Evolutionary conservation across 2,329 filamentous ascomycete species (phyloP), one percentile per base, ranked within the genome.

Genomic region (Cytospora paraplurivora): DNA sequence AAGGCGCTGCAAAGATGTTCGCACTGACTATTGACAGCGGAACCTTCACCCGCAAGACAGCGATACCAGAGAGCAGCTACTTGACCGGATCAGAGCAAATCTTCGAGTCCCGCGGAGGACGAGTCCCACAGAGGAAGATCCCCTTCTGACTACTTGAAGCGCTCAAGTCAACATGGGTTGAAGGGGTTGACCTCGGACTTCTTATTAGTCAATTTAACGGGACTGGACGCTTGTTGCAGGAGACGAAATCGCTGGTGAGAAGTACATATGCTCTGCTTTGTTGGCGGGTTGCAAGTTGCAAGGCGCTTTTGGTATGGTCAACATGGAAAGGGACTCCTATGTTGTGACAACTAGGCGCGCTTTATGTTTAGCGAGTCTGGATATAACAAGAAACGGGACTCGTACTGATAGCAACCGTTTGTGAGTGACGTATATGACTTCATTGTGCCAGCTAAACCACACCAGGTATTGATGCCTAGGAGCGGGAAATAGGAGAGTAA

Each of bases 11-110:
- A 17, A 60, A 44, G 12, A 33, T 55, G 54, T 17, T 55, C 50
- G 19, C 7, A 41, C 54, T 67, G 58, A 56, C 37, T 3, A 15
- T 21, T 44, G 15, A 37, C 65, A 84, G 82, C 73, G 81, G 52
- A 80, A 81, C 62, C 68, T 84, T 15, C 76, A 78, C 51, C 81
- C 82, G 0, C 74, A 78, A 41, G 71, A 75, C 1, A 72, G 70
- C 3, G 79, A 80, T 60, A 79, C 77, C 2, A 74, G 73, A 52
- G 79, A 84, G 59, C 73, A 82, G 67, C 68, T 84, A 12, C 70
- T 83, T 12, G 81, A 78, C 21, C 74, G 82, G 35, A 73, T 84
- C 2, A 67, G 75, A 66, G 76, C 77, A 8, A 84, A 84, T 54
- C 77, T 84, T 75, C 78, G 81, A 44, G 74, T 74, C 13, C 71